These are phyloP conservation scores for Astrocystis sublimbata DNA, from an alignment of 495 filamentous ascomycete genomes.

Conservation along the genomic window DNA sequence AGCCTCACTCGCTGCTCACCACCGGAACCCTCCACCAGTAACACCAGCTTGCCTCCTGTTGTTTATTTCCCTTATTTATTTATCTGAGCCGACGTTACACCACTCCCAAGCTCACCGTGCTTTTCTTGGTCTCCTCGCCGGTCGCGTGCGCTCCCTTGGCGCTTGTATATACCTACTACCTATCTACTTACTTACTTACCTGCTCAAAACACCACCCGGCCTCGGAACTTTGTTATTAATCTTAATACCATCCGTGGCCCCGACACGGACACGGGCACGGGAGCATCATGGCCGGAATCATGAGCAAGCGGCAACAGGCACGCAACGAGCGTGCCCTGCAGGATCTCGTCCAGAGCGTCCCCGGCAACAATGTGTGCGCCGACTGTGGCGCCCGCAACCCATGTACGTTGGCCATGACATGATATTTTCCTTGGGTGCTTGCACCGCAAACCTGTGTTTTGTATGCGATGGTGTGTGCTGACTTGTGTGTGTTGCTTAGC, in stretches of 20 bases:
- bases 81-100: conserved; percentile 18
- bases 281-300: conserved; percentile 44
- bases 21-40: background rate
- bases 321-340: conserved; percentile 92
- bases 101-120: too few relatives aligned
- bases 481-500: conserved; percentile 51
- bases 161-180: conserved; percentile 8
- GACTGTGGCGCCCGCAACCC: conserved; percentile 92
- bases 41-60: background rate
- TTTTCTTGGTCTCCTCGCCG: background rate
- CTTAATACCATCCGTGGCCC: conserved; percentile 1
- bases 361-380: conserved; percentile 92
- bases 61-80: too few relatives aligned
- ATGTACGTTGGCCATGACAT: conserved; percentile 58
- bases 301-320: conserved; percentile 93
- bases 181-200: too few relatives aligned
- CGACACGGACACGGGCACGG: background rate
- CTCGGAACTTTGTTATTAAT: conserved; percentile 9
- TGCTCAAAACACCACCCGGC: background rate
- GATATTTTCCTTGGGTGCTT: conserved; percentile 15
- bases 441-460: conserved; percentile 1
- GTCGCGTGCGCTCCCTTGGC: conserved; percentile 18
- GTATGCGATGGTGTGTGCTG: conserved; percentile 14
- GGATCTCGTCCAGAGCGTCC: conserved; percentile 81
- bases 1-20: background rate